Evolutionary conservation across 192 early-diverging fungal genomes (phyloP).

Genomic region (Gigaspora rosea): DNA sequence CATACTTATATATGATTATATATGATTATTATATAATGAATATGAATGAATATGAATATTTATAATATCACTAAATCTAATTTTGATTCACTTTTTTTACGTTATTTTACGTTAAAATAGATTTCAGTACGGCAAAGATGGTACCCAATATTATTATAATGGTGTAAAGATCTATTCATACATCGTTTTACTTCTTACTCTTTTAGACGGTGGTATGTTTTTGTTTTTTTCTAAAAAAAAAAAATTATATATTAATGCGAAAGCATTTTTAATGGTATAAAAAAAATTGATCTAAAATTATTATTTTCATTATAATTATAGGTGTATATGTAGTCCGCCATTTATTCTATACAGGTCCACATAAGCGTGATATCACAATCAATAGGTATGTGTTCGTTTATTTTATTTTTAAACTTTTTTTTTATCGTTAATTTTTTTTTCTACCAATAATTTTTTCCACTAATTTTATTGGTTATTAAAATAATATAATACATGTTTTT

Average conservation of each 20-base stretch:
- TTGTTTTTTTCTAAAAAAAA: neutral
- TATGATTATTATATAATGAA: neutral
- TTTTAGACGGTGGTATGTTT: neutral
- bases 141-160: neutral
- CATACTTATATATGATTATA: neutral
- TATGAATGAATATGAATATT: neutral
- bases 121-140: neutral
- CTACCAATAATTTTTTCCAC: too few species aligned
- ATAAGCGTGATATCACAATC: neutral
- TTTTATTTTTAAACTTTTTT: too few species aligned
- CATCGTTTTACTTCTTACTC: neutral
- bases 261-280: too few species aligned
- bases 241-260: too few species aligned
- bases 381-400: neutral
- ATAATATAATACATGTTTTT: too few species aligned
- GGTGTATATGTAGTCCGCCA: too few species aligned
- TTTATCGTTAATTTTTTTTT: too few species aligned
- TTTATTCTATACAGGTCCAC: neutral
- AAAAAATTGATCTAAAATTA: too few species aligned
- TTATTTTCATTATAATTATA: too few species aligned
- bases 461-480: too few species aligned
- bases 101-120: neutral
- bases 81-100: neutral
- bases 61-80: neutral
- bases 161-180: slow-evolving; percentile 1